Conservation (phyloP, 108 stramenopile species). For the Epithemia pelagica region DNA sequence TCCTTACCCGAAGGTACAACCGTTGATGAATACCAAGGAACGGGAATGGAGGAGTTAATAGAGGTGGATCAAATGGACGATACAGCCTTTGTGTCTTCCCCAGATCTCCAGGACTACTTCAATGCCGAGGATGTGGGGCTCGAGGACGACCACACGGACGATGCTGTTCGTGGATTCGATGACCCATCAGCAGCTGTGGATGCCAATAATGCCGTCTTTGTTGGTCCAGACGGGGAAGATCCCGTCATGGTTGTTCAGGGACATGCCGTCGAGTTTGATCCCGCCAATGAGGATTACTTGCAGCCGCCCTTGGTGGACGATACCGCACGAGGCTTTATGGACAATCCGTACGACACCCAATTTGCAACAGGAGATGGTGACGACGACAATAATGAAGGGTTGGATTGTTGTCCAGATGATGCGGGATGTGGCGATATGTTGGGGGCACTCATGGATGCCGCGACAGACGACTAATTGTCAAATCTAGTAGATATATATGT, state of each 20-base stretch:
- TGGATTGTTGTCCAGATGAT: not conserved
- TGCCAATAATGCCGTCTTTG: not conserved
- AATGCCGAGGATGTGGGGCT: not conserved
- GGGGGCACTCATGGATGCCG: not conserved
- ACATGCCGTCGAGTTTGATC: not conserved
- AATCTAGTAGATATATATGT: too few relatives aligned
- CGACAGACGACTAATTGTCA: too few relatives aligned
- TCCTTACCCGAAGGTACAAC: not conserved
- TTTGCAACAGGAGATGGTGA: not conserved
- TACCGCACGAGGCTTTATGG: not conserved
- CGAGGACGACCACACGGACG: not conserved
- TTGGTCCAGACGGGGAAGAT: not conserved
- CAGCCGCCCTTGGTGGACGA: not conserved
- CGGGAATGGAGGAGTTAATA: not conserved
- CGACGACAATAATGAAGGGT: not conserved
- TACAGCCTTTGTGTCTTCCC: not conserved
- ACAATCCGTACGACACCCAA: not conserved
- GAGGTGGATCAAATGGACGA: not conserved
- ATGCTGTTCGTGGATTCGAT: not conserved
- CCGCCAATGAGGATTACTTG: not conserved
- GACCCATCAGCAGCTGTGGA: not conserved
- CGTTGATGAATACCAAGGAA: slow-evolving; percentile 3
- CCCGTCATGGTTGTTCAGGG: not conserved
- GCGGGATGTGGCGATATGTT: not conserved
- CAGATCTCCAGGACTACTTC: not conserved